These are phyloP conservation scores for Calonectria crousiana DNA, from an alignment of 2,329 filamentous ascomycete species.

Conservation along the genomic window DNA sequence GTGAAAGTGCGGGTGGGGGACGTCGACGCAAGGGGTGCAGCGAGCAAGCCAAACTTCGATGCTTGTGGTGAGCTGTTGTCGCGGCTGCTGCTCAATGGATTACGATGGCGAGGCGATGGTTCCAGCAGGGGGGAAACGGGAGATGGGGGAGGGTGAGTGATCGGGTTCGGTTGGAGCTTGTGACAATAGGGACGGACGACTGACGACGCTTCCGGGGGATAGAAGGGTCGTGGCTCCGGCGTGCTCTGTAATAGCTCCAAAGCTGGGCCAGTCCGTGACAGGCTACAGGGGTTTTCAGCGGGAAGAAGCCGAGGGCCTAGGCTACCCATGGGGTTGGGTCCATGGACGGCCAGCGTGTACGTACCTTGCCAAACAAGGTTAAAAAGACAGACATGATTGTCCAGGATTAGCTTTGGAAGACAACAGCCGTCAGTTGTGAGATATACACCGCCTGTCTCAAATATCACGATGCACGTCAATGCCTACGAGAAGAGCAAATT, in stretches of 20 bases:
- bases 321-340: background rate
- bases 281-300: constrained; percentile 3
- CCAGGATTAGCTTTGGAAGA: background rate
- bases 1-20: background rate
- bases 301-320: constrained; percentile 4
- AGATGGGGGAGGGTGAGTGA: background rate
- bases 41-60: background rate
- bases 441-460: background rate
- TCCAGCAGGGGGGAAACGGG: background rate
- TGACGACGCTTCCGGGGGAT: background rate
- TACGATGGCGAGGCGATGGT: background rate
- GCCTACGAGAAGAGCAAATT: background rate
- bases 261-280: background rate
- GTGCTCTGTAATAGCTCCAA: background rate
- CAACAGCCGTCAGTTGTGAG: background rate
- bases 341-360: background rate
- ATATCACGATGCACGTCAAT: background rate
- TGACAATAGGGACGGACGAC: background rate
- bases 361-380: constrained; percentile 25
- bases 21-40: background rate
- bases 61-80: background rate
- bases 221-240: background rate
- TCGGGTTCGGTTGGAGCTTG: constrained; percentile 3
- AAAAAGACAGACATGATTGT: constrained; percentile 19
- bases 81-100: background rate